Conservation (phyloP, 495 filamentous ascomycete species). For the Echria macrotheca region DNA sequence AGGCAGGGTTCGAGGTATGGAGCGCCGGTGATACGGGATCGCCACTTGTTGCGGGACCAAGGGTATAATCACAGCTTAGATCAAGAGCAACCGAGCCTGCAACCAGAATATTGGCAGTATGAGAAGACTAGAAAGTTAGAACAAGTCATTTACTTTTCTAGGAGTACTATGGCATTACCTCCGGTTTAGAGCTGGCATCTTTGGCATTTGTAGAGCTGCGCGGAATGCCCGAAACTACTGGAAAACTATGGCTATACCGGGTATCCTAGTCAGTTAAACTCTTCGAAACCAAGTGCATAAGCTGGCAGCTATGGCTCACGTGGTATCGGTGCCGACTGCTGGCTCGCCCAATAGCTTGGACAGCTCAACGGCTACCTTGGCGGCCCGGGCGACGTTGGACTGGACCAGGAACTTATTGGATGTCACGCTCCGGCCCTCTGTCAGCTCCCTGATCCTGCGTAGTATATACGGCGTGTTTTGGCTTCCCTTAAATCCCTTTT, state of each 20-base stretch:
- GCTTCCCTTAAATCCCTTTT: conserved; percentile 63
- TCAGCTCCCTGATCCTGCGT: conserved; percentile 72
- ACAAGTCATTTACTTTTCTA: too few species aligned
- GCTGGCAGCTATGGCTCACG: too few species aligned
- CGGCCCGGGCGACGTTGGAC: conserved; percentile 73
- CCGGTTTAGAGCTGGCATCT: too few species aligned
- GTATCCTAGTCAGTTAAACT: background rate
- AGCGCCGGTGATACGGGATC: conserved; percentile 42
- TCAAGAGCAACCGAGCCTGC: conserved; percentile 88
- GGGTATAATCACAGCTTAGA: conserved; percentile 67
- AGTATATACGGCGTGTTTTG: conserved; percentile 89
- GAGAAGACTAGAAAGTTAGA: too few species aligned
- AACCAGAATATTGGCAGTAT: conserved; percentile 63
- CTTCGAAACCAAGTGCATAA: background rate
- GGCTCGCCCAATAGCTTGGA: conserved; percentile 45
- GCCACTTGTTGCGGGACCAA: conserved; percentile 17
- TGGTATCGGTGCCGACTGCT: conserved; percentile 7
- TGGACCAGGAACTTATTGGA: conserved; percentile 76
- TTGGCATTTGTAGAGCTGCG: too few species aligned
- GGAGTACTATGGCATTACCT: too few species aligned
- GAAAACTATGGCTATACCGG: conserved; percentile 7
- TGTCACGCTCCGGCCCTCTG: conserved; percentile 59
- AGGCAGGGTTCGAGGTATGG: conserved; percentile 82
- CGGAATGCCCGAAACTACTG: too few species aligned
- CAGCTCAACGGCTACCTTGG: conserved; percentile 73